Base-by-base conservation (phyloP, 2,329 filamentous ascomycete species). In the Amauroascus verrucosus region DNA sequence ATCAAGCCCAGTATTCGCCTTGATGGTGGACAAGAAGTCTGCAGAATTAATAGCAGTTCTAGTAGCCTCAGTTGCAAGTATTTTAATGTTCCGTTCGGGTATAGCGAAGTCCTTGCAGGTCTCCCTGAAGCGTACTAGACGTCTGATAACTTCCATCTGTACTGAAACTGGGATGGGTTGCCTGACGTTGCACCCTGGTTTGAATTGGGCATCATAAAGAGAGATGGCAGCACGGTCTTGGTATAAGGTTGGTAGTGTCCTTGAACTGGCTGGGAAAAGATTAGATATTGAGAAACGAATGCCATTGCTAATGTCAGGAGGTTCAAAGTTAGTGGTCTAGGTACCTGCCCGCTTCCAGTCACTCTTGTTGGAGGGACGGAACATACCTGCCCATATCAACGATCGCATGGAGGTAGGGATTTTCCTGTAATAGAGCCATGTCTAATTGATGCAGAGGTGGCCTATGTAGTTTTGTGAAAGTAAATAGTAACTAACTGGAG, bases 221-320 rank as follows among this genome's bases (percentile, higher is more conserved):
- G 89, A 95, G 54, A 96, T 93, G 20, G 77, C 79, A 8, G 82
- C 84, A 5, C 90, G 83, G 61, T 88, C 82, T 61, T 85, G 81
- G 69, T 88, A 94, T 53, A 95, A 63, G 24, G 85, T 90, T 16
- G 78, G 82, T 40, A 95, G 77, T 22, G 89, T 80, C 22, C 89
- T 84, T 22, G 85, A 77, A 37, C 75, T 80, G 3, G 82, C 80
- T 20, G 85, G 83, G 3, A 82, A 78, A n/a, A 94, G 77, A 59
- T 88, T 83, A 7, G 88, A 87, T 63, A 95, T 88, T 43, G 88
- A 91, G 75, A 95, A 95, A 53, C 90, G 87, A 62, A 95, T 91
- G 62, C 89, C 90, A 74, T 95, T 96, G 74, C 88, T 69, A n/a
- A n/a, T n/a, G n/a, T n/a, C n/a, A n/a, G 33, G 22, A 14, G 40